Conservation (phyloP, 257 asterid genomes). For the Knoxia roxburghii region DNA sequence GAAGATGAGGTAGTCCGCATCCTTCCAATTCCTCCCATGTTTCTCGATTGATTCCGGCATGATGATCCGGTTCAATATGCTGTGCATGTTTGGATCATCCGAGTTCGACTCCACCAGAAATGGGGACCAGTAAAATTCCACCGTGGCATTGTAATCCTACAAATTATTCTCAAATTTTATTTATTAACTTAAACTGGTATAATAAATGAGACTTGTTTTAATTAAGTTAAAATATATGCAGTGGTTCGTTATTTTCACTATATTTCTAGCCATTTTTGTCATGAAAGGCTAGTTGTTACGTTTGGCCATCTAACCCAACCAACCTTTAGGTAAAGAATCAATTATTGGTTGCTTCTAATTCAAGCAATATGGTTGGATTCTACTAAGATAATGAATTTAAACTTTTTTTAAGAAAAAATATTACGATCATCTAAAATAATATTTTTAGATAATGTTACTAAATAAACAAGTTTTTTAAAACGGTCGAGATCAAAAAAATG, state of each 20-base stretch:
- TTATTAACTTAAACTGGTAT: too few species aligned
- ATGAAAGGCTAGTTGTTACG: neutral
- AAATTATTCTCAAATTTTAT: neutral
- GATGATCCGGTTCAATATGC: constrained; percentile 72
- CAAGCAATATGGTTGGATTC: neutral
- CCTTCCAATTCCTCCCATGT: constrained; percentile 69
- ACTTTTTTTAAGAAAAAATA: too few species aligned
- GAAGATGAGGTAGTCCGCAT: constrained; percentile 73
- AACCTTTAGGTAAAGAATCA: constrained; percentile 14
- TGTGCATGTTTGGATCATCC: constrained; percentile 74
- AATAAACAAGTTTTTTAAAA: too few species aligned
- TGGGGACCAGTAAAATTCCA: constrained; percentile 94
- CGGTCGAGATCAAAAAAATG: too few species aligned
- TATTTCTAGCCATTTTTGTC: too few species aligned
- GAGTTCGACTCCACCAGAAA: constrained; percentile 83
- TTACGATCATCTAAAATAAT: too few species aligned
- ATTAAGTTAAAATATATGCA: too few species aligned
- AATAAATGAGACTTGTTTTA: too few species aligned
- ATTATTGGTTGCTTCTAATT: neutral
- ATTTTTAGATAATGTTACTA: too few species aligned
- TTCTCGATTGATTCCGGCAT: constrained; percentile 75
- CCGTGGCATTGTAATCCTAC: constrained; percentile 81
- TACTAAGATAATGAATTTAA: neutral
- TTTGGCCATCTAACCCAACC: constrained; percentile 14
- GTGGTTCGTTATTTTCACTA: neutral